A percentile compares a stretch with the other conserved stretches of the same genome.
Evolutionary conservation across 2,329 filamentous ascomycete genomes (phyloP).

Genomic region (Colletotrichum higginsianum): DNA sequence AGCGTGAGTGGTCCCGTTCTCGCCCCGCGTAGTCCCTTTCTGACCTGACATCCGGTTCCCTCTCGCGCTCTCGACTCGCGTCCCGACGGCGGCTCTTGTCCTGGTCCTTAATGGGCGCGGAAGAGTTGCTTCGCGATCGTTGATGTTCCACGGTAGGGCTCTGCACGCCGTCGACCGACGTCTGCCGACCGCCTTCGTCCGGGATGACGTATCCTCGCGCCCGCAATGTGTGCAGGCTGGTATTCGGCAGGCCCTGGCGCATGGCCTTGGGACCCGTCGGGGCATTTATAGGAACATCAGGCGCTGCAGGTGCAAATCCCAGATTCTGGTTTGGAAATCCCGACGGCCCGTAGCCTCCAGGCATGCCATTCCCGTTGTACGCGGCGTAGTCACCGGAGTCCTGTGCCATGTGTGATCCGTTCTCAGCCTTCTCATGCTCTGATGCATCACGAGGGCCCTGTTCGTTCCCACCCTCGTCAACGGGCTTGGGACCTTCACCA

Average conservation of each 20-base stretch:
- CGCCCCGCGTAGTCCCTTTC: conserved; percentile 44
- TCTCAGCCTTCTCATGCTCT: conserved; percentile 48
- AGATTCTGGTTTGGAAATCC: conserved; percentile 37
- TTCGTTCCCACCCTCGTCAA: conserved; percentile 45
- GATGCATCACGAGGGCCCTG: conserved; percentile 45
- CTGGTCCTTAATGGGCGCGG: conserved; percentile 55
- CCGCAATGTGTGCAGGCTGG: conserved; percentile 77
- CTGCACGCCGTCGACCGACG: conserved; percentile 48
- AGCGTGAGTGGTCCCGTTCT: conserved; percentile 50
- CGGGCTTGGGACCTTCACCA: conserved; percentile 30
- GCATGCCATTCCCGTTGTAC: conserved; percentile 50
- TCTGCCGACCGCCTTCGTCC: conserved; percentile 50
- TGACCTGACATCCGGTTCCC: conserved; percentile 47
- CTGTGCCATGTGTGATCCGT: conserved; percentile 46
- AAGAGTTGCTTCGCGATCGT: conserved; percentile 66
- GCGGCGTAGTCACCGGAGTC: conserved; percentile 46
- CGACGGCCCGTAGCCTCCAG: conserved; percentile 40
- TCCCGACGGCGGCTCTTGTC: conserved; percentile 53
- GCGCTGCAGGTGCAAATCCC: conserved; percentile 52
- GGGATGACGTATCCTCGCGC: conserved; percentile 66
- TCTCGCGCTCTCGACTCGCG: conserved; percentile 52
- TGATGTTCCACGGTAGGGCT: conserved; percentile 52
- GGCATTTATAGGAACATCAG: conserved; percentile 75
- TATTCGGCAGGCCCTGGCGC: conserved; percentile 89
- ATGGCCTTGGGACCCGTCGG: conserved; percentile 96